Conservation (phyloP, 192 early-diverging fungal species). For the Helicostylum pulchrum region DNA sequence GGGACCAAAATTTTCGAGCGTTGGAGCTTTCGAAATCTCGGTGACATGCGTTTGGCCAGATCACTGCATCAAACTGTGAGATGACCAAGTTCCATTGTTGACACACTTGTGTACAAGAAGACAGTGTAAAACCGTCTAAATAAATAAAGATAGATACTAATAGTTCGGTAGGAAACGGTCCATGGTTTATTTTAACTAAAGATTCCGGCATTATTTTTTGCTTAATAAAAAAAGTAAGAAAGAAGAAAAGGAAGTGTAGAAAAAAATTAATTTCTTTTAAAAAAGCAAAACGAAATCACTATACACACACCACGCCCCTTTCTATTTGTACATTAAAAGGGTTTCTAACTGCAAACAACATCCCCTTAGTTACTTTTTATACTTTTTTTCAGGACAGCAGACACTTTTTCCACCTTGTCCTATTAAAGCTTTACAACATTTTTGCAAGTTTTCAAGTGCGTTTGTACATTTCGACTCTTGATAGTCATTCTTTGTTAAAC, state of each 20-base stretch:
- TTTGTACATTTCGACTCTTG: slow-evolving; percentile 47
- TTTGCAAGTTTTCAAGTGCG: slow-evolving; percentile 35
- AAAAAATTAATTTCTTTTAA: neutral
- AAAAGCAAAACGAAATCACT: too few relatives aligned
- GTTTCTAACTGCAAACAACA: too few relatives aligned
- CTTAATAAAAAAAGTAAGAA: slow-evolving; percentile 4
- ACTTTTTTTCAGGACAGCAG: slow-evolving; percentile 42
- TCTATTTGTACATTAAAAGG: neutral
- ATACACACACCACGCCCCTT: neutral
- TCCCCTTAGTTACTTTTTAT: slow-evolving; percentile 20
- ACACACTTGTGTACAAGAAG: slow-evolving; percentile 22
- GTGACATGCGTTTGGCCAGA: slow-evolving; percentile 20
- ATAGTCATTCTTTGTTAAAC: slow-evolving; percentile 46
- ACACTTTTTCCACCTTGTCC: slow-evolving; percentile 38
- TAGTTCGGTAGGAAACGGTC: slow-evolving; percentile 26
- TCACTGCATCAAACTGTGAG: slow-evolving; percentile 29
- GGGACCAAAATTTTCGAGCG: slow-evolving; percentile 24
- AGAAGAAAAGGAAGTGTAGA: slow-evolving; percentile 1
- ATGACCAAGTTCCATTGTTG: slow-evolving; percentile 24
- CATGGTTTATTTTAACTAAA: neutral
- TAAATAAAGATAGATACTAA: slow-evolving; percentile 30
- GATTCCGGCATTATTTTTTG: neutral
- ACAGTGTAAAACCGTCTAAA: slow-evolving; percentile 30
- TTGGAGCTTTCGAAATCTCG: slow-evolving; percentile 16
- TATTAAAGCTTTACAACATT: slow-evolving; percentile 46